These are phyloP conservation scores for Alternaria brassicae DNA, from an alignment of 2,329 filamentous ascomycete species.

Conservation along the genomic window DNA sequence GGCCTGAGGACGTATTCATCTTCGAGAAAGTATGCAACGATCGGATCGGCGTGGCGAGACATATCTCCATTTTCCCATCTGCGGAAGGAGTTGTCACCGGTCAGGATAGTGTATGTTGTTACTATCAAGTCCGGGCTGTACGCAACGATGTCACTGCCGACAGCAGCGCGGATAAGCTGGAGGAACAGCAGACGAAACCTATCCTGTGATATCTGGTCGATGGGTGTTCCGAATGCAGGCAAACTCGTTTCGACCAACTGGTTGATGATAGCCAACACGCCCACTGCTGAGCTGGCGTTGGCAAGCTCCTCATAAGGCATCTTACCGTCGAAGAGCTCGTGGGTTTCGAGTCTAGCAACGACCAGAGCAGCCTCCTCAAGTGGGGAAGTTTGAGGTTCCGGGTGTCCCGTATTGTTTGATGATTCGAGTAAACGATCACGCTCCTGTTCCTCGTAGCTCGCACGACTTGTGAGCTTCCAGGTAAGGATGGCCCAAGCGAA, in stretches of 20 bases:
- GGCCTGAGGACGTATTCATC: constrained; percentile 64
- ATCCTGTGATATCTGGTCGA: constrained; percentile 64
- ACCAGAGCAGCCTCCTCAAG: constrained; percentile 40
- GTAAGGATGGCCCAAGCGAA: constrained; percentile 81
- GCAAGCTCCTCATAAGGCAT: constrained; percentile 38
- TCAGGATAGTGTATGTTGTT: constrained; percentile 69
- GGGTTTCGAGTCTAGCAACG: constrained; percentile 30
- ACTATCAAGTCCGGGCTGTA: constrained; percentile 76
- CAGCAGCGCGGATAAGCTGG: constrained; percentile 72
- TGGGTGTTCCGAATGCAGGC: constrained; percentile 56
- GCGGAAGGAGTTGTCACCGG: constrained; percentile 55
- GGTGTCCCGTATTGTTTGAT: constrained; percentile 18
- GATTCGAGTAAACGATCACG: constrained; percentile 38
- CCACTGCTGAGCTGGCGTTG: constrained; percentile 31
- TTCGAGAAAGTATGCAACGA: constrained; percentile 62
- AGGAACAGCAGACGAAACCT: constrained; percentile 71
- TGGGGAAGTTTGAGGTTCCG: constrained; percentile 23
- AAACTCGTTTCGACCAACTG: constrained; percentile 36
- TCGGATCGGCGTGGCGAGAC: constrained; percentile 35
- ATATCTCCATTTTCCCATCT: constrained; percentile 36
- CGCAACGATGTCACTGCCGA: constrained; percentile 64
- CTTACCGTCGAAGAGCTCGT: constrained; percentile 38
- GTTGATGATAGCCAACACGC: constrained; percentile 36
- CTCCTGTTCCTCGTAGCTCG: constrained; percentile 34
- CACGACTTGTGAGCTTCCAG: constrained; percentile 35